Percentiles rank a stretch among this genome's conserved stretches.
phyloP scores from a whole-genome alignment of 2,329 filamentous ascomycete genomes.

The Stagonosporopsis chrysanthemi region DNA sequence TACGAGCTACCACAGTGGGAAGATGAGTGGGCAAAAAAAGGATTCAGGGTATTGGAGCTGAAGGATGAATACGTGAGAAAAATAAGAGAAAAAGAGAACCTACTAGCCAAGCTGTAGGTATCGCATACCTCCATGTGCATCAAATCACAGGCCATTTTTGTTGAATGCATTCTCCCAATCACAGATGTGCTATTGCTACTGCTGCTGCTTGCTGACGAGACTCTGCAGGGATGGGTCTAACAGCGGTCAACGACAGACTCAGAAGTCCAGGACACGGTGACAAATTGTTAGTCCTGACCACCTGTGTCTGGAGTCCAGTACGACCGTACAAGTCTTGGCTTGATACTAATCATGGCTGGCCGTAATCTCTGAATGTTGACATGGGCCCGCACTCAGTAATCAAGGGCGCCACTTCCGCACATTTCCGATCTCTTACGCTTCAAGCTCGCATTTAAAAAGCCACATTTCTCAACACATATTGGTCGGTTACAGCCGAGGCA shows the following conservation, averaged over 20 bases:
- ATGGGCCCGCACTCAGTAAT: neutral
- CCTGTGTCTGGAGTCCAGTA: neutral
- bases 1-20: slow-evolving; percentile 12
- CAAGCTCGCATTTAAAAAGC: neutral
- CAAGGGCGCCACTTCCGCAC: neutral
- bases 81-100: neutral
- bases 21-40: slow-evolving; percentile 9
- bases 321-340: neutral
- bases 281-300: neutral
- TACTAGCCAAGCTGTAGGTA: slow-evolving; percentile 1
- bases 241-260: neutral
- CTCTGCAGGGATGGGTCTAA: neutral
- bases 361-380: neutral
- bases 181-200: neutral
- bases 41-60: slow-evolving; percentile 8
- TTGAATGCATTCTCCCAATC: too few species aligned
- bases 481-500: neutral
- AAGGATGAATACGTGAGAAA: slow-evolving; percentile 14
- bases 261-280: too few species aligned
- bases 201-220: neutral
- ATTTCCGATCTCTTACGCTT: too few species aligned
- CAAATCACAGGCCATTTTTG: neutral
- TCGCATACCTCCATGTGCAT: neutral
- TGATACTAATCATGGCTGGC: neutral
- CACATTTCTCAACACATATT: too few species aligned